Base-by-base conservation (phyloP, 2,329 filamentous ascomycete species). In the Exophiala viscosa region DNA sequence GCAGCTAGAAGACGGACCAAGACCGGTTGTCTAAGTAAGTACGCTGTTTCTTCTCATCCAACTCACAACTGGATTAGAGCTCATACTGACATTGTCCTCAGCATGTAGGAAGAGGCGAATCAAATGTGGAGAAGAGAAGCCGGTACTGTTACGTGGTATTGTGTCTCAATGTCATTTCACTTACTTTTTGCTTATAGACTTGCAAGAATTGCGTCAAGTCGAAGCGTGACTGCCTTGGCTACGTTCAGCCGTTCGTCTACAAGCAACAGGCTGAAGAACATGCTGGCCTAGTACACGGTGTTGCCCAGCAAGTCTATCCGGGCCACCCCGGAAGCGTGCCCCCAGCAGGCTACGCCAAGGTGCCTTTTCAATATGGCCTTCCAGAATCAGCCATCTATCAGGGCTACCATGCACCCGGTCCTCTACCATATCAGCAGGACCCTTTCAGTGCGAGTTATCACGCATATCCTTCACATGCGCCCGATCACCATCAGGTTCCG, bases 101-200 rank as follows among this genome's bases (percentile, higher is more conserved):
- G 88, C 93, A 52, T 99, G 93, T 72, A 87, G 93, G 59, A 92
- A 88, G 72, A 86, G 93, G 48, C 87, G 93, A 58, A 97, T 99
- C 71, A 99, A 97, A 72, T 99, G 93, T 70, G 93, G 93, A 57
- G 93, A 97, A 69, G 88, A 90, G 64, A 74, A 74, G 52, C 73
- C 73, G 11, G 69, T 68, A 50, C 23, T 28, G 23, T 28, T 51
- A 50, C 42, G 13, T 35, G 31, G 5, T 10, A 11, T 15, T 13
- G 20, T 9, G 18, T 13, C 13, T 31, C 5, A 23, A 31, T 41
- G 6, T 11, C 40, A 28, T 6, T 13, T 50, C 38, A 13, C 11
- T 34, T 7, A 20, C 40, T 8, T 11, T 13, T 6, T 38, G 47
- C 5, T 45, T 32, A 17, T 23, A 62, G 60, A 48, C 53, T 40